Conservation (phyloP, 23 red algal genomes). For the Gracilaria domingensis region DNA sequence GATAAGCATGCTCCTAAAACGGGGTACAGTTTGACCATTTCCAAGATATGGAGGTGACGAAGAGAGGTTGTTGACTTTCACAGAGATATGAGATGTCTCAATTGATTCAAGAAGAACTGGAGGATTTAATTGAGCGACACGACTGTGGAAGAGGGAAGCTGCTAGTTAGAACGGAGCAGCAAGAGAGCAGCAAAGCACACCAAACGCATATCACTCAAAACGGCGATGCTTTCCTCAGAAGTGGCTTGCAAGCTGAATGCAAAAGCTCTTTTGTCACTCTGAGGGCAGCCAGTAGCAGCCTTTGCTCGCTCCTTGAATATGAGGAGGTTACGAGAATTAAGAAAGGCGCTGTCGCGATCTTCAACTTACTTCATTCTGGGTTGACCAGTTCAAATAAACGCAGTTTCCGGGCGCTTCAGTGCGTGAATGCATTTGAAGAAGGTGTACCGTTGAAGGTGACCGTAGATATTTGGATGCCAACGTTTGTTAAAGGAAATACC, state of each 20-base stretch:
- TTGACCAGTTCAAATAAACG: not conserved
- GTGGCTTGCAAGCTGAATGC: conserved; percentile 21
- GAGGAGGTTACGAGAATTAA: not conserved
- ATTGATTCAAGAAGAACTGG: not conserved
- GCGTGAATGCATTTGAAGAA: conserved; percentile 27
- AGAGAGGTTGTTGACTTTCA: not conserved
- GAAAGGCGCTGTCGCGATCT: conserved; percentile 6
- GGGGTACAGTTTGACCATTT: conserved; percentile 63
- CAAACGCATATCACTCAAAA: conserved; percentile 24
- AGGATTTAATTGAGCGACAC: not conserved
- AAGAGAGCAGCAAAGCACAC: not conserved
- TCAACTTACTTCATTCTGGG: not conserved
- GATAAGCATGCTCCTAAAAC: conserved; percentile 57
- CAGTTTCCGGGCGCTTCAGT: not conserved
- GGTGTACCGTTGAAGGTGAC: conserved; percentile 12
- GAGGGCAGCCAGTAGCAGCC: not conserved
- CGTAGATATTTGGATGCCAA: not conserved
- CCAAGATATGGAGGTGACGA: not conserved
- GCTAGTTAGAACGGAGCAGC: not conserved
- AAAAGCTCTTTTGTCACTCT: not conserved
- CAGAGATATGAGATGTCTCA: not conserved
- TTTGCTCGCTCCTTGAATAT: not conserved
- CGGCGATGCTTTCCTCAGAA: not conserved
- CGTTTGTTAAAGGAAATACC: not conserved
- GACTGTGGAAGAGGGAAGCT: not conserved